phyloP scores from a whole-genome alignment of 208 protist genomes.

The Wallacemonas rigidus region DNA sequence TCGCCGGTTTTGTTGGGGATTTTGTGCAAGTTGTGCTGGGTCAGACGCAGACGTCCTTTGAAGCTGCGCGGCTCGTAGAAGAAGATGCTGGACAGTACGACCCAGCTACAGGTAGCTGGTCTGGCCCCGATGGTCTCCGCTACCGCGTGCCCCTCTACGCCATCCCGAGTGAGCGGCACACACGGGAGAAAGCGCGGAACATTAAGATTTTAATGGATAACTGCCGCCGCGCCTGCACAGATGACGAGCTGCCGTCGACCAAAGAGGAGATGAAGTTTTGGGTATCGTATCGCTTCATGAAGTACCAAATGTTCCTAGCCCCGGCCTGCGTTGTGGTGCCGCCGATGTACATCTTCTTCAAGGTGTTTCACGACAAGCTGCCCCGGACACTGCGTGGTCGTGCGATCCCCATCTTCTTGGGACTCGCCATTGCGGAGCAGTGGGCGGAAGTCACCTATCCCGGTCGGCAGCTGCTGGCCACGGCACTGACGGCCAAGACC shows the following conservation, averaged over 20 bases:
- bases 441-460: conserved; percentile 88
- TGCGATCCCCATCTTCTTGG: conserved; percentile 64
- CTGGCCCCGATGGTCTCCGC: conserved; percentile 64
- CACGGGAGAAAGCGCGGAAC: conserved; percentile 81
- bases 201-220: conserved; percentile 92
- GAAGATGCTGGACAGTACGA: conserved; percentile 68
- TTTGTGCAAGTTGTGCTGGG: conserved; percentile 78
- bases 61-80: conserved; percentile 62
- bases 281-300: conserved; percentile 88
- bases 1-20: conserved; percentile 68
- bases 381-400: conserved; percentile 65
- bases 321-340: conserved; percentile 75
- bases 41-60: conserved; percentile 69
- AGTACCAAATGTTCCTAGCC: conserved; percentile 86
- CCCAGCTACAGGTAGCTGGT: conserved; percentile 69
- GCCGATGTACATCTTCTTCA: conserved; percentile 84
- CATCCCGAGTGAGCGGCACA: conserved; percentile 85
- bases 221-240: conserved; percentile 75
- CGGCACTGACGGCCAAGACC: conserved; percentile 78
- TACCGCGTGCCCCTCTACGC: conserved; percentile 84
- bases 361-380: conserved; percentile 80
- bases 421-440: conserved; percentile 71
- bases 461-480: conserved; percentile 77
- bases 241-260: conserved; percentile 85
- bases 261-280: conserved; percentile 88